phyloP scores from a whole-genome alignment of 176 grass and related monocot species.

The Oryza brachyantha region DNA sequence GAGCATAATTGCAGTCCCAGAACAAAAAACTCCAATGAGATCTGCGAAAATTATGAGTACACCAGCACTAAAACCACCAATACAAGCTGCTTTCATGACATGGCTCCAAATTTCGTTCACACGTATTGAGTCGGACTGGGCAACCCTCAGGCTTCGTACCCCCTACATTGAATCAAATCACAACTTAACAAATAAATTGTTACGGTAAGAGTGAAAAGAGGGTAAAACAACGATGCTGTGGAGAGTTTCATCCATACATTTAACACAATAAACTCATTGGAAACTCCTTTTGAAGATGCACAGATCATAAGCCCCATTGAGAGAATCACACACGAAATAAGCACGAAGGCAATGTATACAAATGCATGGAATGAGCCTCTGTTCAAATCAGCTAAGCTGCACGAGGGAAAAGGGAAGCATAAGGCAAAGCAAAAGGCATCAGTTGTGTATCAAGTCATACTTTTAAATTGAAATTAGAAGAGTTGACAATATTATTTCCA shows the following conservation, averaged over 20 bases:
- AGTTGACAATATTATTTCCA: not conserved
- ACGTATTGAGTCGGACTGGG: not conserved
- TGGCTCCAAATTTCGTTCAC: not conserved
- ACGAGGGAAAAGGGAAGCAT: not conserved
- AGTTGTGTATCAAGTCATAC: not conserved
- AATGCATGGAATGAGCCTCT: not conserved
- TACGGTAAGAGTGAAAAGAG: not conserved
- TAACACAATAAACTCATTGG: not conserved
- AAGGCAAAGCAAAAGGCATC: not conserved
- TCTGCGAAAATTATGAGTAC: not conserved
- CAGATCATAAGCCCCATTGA: conserved; percentile 1
- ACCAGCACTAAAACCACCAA: conserved; percentile 11
- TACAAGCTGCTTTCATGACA: not conserved
- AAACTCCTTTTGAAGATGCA: not conserved
- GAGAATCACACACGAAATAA: not conserved
- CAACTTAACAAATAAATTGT: not conserved
- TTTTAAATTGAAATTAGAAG: not conserved
- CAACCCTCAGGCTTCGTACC: not conserved
- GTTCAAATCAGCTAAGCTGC: conserved; percentile 25
- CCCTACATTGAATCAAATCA: not conserved
- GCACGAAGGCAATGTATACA: conserved; percentile 4
- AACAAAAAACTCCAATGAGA: not conserved
- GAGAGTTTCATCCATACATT: not conserved
- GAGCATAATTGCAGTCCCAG: conserved; percentile 4
- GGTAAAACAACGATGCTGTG: not conserved